Conservation (phyloP, 306 rosid genomes). For the Rosa multiflora region DNA sequence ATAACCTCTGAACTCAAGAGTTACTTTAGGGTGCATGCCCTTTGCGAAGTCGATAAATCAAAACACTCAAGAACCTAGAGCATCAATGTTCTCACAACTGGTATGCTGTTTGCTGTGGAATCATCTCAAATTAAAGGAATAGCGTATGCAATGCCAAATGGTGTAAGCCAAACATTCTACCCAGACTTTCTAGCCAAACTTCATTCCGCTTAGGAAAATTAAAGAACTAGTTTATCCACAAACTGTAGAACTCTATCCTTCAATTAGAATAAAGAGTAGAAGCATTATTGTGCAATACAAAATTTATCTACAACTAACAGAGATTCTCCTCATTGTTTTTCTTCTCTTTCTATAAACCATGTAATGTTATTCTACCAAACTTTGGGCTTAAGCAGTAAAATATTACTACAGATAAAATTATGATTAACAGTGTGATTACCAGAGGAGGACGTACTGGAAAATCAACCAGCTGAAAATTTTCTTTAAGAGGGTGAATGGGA, state of each 20-base stretch:
- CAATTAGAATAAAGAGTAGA: neutral
- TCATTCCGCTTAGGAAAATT: slow-evolving; percentile 1
- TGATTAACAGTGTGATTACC: neutral
- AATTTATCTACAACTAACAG: slow-evolving; percentile 7
- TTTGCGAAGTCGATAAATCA: too few species aligned
- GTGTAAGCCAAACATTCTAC: neutral
- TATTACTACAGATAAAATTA: neutral
- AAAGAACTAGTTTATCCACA: slow-evolving; percentile 5
- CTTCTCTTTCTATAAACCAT: neutral
- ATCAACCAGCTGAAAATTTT: neutral
- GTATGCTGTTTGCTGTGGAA: neutral
- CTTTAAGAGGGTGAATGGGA: slow-evolving; percentile 18
- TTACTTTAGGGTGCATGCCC: too few species aligned
- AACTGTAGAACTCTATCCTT: slow-evolving; percentile 9
- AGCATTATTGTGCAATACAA: neutral
- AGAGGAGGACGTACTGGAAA: slow-evolving; percentile 17
- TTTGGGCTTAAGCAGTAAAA: neutral
- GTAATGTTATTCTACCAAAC: slow-evolving; percentile 13
- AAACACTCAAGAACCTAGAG: too few species aligned
- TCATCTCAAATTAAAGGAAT: neutral
- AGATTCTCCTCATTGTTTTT: neutral
- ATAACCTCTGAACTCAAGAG: too few species aligned
- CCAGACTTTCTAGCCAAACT: neutral
- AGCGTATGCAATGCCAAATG: neutral
- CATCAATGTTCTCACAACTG: too few species aligned